A percentile compares a stretch with the other conserved stretches of the same genome.
Conservation (phyloP, 441 rosid species). For the Gossypium lobatum region DNA sequence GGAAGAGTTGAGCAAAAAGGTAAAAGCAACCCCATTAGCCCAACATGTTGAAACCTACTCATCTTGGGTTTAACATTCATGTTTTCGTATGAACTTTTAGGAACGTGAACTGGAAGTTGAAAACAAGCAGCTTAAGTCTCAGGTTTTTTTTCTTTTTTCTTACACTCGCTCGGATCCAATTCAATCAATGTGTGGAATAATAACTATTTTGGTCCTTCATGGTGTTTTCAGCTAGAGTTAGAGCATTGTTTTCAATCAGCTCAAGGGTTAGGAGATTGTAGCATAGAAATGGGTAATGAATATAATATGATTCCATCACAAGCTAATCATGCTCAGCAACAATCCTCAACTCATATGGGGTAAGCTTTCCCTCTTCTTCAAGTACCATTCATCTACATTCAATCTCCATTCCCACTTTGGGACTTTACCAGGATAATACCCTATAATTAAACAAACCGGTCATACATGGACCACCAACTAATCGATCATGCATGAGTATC, state of each 20-base stretch:
- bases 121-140: slow-evolving; percentile 25
- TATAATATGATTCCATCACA: neutral
- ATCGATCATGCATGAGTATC: neutral
- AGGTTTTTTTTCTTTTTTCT: slow-evolving; percentile 18
- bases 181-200: neutral
- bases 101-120: slow-evolving; percentile 26
- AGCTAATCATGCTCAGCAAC: neutral
- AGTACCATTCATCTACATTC: neutral
- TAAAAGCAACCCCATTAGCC: neutral
- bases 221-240: slow-evolving; percentile 24
- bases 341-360: slow-evolving; percentile 11
- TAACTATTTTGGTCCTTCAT: neutral
- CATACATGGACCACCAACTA: neutral
- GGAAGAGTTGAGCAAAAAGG: slow-evolving; percentile 28
- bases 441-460: neutral
- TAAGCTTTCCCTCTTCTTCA: neutral
- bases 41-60: neutral
- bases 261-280: slow-evolving; percentile 13
- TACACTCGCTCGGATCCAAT: neutral
- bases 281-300: neutral
- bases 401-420: neutral
- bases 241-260: neutral
- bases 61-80: neutral
- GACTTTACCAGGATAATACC: neutral
- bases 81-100: slow-evolving; percentile 13